Conservation (phyloP, 2,329 filamentous ascomycete genomes). For the Blumeria graminis region DNA sequence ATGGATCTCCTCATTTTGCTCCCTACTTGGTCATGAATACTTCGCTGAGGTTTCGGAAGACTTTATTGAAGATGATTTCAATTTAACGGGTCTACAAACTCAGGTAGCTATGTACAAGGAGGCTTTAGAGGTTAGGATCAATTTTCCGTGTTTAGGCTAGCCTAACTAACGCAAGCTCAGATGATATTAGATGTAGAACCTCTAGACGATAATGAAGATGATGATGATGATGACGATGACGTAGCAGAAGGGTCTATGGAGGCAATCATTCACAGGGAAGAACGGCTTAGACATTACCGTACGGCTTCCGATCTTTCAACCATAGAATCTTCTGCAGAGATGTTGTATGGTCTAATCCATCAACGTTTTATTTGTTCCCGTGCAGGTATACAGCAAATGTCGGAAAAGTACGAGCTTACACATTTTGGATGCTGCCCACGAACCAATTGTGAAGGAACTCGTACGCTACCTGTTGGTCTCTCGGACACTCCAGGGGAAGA, state of each 20-base stretch:
- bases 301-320: slow-evolving; percentile 84
- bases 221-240: slow-evolving; percentile 42
- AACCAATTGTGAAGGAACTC: slow-evolving; percentile 71
- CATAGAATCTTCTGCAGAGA: slow-evolving; percentile 92
- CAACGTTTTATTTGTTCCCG: slow-evolving; percentile 95
- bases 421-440: slow-evolving; percentile 94
- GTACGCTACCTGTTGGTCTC: slow-evolving; percentile 77
- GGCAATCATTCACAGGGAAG: slow-evolving; percentile 27
- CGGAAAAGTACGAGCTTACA: slow-evolving; percentile 91
- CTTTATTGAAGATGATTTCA: slow-evolving; percentile 99
- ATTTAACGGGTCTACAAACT: slow-evolving; percentile 79
- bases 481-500: slow-evolving; percentile 91
- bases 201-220: slow-evolving; percentile 75
- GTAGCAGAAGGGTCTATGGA: slow-evolving; percentile 46
- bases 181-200: slow-evolving; percentile 98
- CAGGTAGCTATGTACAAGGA: slow-evolving; percentile 99
- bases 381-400: slow-evolving; percentile 95
- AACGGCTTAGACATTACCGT: slow-evolving; percentile 39
- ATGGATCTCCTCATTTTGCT: slow-evolving; percentile 96
- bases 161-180: slow-evolving; percentile 17
- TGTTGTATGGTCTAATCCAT: slow-evolving; percentile 94
- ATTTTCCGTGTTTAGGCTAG: not conserved
- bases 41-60: slow-evolving; percentile 98
- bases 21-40: slow-evolving; percentile 87
- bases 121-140: slow-evolving; percentile 46